Evolutionary conservation across 208 protist species (phyloP), one percentile per base, ranked within the genome.

Genomic region (Angomonas deanei): DNA sequence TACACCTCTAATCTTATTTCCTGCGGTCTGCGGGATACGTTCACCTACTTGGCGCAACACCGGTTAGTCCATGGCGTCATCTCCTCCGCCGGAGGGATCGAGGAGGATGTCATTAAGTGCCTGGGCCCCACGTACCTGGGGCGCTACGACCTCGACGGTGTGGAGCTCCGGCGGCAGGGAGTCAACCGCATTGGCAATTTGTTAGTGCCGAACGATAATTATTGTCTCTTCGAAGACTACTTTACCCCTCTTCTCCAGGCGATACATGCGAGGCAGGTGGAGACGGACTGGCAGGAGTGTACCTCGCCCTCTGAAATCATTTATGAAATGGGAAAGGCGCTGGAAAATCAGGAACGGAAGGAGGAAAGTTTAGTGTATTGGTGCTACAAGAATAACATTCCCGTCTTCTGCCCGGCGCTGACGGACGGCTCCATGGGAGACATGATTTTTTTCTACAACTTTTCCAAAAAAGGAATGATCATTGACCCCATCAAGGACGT

Each of bases 61-160:
- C 85, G 84, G 23, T 73, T 97, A 39, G 79, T 99, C n/a, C 97
- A 99, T 73, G 86, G 72, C n/a, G 83, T 99, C 52, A 97, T 99
- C 26, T 92, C 98, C 3, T 98, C 99, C 21, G 98, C 97, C 1
- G 99, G 99, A 27, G 99, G 98, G 28, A 76, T 99, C 30, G 99
- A 99, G 72, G 98, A 99, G 77, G 99, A 99, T 70, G 92, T 99
- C 24, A 99, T 99, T 63, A 99, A 99, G 80, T 99, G 97, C 76
- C 67, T 99, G 15, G 96, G 94, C 23, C 84, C 84, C 23, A 99
- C 97, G 10, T 83, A 97, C 53, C 17, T 99, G 0, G 98, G 97
- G 13, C 74, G 93, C 24, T 99, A 99, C 73, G 54, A 58, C 17
- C 64, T 99, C 0, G 70, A 97, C 54, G 98, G 98, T 33, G 67